Evolutionary conservation across 1,139 yeast genomes (phyloP).

Genomic region (Geotrichum citri-aurantii): DNA sequence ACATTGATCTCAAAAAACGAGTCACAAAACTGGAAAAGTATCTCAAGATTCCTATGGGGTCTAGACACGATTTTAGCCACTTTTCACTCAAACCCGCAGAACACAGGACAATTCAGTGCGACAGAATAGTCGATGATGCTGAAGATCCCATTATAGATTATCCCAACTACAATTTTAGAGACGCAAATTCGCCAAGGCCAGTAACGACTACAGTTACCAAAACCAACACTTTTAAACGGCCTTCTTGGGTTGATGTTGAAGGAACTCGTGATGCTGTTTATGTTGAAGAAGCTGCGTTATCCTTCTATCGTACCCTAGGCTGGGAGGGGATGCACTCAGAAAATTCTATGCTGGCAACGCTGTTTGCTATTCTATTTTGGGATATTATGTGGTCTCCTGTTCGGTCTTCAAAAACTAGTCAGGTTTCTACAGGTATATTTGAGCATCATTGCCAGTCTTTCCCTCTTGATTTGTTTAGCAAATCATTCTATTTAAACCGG

Average conservation of each 20-base stretch:
- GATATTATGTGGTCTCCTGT: conserved; percentile 28
- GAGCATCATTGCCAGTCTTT: conserved; percentile 34
- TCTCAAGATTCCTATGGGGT: conserved; percentile 10
- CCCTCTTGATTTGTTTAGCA: conserved; percentile 32
- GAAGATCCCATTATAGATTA: conserved; percentile 8
- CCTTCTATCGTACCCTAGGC: conserved; percentile 29
- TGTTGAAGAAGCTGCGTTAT: conserved; percentile 36
- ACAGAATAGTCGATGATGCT: background rate
- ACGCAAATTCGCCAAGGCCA: background rate
- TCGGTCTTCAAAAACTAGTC: conserved; percentile 4
- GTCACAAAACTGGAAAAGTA: conserved; percentile 20
- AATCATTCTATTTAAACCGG: conserved; percentile 24
- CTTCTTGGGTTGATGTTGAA: conserved; percentile 15
- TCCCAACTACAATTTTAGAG: conserved; percentile 2
- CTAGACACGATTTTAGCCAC: conserved; percentile 14
- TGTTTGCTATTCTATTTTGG: conserved; percentile 33
- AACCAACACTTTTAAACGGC: conserved; percentile 8
- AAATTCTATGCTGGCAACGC: conserved; percentile 32
- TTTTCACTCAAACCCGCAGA: background rate
- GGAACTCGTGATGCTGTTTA: conserved; percentile 16
- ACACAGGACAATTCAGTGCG: conserved; percentile 13
- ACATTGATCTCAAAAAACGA: conserved; percentile 24
- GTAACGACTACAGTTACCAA: conserved; percentile 14
- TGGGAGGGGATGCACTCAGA: conserved; percentile 38
- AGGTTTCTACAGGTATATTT: conserved; percentile 22